A percentile compares a stretch with the other conserved stretches of the same genome.
Evolutionary conservation across 345 rosid species (phyloP).

Genomic region (Citrus trifoliata): DNA sequence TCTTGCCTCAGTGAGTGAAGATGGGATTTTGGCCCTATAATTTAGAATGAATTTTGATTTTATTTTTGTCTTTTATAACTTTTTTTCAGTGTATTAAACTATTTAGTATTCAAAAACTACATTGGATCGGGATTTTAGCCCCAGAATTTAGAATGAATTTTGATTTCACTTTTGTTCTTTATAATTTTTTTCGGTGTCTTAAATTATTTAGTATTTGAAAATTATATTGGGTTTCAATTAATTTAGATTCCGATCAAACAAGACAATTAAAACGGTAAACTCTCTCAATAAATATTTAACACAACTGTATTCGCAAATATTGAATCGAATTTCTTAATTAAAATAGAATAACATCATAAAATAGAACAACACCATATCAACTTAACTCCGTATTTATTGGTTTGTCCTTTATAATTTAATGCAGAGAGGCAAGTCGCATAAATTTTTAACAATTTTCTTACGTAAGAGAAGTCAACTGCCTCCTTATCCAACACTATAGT

Average conservation of each 20-base stretch:
- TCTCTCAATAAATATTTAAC: too few relatives aligned
- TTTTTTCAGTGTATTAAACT: too few relatives aligned
- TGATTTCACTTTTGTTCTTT: not conserved
- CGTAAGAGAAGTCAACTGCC: not conserved
- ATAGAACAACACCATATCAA: too few relatives aligned
- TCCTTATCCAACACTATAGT: not conserved
- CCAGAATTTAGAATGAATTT: not conserved
- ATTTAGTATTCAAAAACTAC: too few relatives aligned
- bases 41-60: not conserved
- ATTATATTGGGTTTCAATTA: fast-evolving
- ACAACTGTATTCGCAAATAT: fast-evolving
- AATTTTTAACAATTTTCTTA: not conserved
- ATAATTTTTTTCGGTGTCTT: too few relatives aligned
- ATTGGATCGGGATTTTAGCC: too few relatives aligned
- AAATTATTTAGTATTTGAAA: too few relatives aligned
- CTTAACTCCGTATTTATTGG: fast-evolving
- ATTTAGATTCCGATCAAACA: fast-evolving
- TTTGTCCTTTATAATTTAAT: not conserved
- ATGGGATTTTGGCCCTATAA: not conserved
- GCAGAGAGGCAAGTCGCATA: not conserved
- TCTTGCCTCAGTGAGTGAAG: not conserved
- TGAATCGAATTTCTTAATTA: too few relatives aligned
- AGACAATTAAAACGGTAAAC: too few relatives aligned
- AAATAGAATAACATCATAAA: too few relatives aligned
- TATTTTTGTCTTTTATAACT: not conserved